phyloP scores from a whole-genome alignment of 192 early-diverging fungal genomes.

The Pecoramyces ruminantium region DNA sequence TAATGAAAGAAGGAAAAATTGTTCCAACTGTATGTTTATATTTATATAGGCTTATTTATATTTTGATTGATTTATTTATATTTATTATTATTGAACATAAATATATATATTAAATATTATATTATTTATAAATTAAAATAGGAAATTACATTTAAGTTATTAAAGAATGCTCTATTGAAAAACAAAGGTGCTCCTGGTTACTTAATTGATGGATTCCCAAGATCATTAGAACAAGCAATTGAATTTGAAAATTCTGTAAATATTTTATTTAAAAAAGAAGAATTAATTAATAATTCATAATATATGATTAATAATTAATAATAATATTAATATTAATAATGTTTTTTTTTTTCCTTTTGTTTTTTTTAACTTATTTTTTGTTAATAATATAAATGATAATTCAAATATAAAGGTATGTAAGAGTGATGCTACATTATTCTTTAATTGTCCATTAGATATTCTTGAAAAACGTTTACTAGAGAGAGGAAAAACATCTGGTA shows the following conservation, averaged over 20 bases:
- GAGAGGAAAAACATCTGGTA: conserved; percentile 28
- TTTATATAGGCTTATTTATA: neutral
- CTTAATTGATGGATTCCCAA: conserved; percentile 25
- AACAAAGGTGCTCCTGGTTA: conserved; percentile 1
- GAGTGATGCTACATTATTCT: conserved; percentile 24
- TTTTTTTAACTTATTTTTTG: too few species aligned
- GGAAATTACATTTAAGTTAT: conserved; percentile 3
- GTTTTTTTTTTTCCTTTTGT: too few species aligned
- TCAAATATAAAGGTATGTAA: conserved; percentile 2
- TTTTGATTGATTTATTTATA: neutral
- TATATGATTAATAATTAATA: too few species aligned
- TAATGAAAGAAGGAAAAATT: conserved; percentile 6
- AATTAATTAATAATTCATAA: too few species aligned
- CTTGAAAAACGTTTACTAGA: conserved; percentile 33
- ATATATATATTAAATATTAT: neutral
- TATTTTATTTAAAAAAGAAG: too few species aligned
- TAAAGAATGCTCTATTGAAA: conserved; percentile 2
- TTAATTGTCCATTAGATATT: conserved; percentile 25
- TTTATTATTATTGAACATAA: too few species aligned
- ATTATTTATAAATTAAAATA: neutral
- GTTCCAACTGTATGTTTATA: conserved; percentile 1
- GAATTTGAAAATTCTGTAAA: conserved; percentile 24
- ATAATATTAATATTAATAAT: too few species aligned
- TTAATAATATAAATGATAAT: too few species aligned
- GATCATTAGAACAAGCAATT: conserved; percentile 25